phyloP scores from a whole-genome alignment of 495 filamentous ascomycete genomes.

The Talaromyces adpressus region DNA sequence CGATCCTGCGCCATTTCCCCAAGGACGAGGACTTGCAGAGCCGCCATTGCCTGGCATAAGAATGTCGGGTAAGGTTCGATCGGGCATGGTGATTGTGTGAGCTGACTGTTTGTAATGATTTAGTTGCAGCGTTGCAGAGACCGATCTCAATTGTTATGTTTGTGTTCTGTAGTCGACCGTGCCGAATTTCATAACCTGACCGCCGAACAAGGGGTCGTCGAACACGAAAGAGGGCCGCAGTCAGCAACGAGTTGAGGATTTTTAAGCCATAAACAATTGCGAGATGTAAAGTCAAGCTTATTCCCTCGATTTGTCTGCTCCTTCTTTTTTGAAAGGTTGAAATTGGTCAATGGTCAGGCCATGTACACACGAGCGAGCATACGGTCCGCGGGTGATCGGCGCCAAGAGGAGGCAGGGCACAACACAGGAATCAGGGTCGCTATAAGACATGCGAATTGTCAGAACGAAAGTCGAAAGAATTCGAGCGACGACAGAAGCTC shows the following conservation, averaged over 20 bases:
- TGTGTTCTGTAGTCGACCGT: neutral
- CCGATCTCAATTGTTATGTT: neutral
- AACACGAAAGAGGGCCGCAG: neutral
- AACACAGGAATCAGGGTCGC: neutral
- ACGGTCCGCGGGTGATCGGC: slow-evolving; percentile 3
- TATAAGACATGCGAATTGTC: neutral
- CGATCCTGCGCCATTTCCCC: slow-evolving; percentile 32
- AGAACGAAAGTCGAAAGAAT: neutral
- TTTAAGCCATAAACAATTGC: neutral
- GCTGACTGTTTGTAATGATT: neutral
- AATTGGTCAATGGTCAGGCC: neutral
- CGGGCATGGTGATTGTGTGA: slow-evolving; percentile 1
- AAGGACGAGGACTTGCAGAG: slow-evolving; percentile 32
- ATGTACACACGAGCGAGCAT: neutral
- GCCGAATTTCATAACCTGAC: slow-evolving; percentile 4
- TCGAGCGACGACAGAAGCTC: neutral
- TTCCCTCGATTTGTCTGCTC: neutral
- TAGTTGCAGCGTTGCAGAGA: neutral
- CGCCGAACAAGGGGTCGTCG: slow-evolving; percentile 4
- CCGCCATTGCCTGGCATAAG: slow-evolving; percentile 42
- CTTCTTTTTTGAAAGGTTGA: neutral
- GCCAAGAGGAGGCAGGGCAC: slow-evolving; percentile 6
- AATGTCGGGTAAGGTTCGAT: slow-evolving; percentile 31
- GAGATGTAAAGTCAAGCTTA: neutral
- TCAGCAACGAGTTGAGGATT: neutral